Conservation (phyloP, 805 yeast species). For the Cyberlindnera xylosilytica region DNA sequence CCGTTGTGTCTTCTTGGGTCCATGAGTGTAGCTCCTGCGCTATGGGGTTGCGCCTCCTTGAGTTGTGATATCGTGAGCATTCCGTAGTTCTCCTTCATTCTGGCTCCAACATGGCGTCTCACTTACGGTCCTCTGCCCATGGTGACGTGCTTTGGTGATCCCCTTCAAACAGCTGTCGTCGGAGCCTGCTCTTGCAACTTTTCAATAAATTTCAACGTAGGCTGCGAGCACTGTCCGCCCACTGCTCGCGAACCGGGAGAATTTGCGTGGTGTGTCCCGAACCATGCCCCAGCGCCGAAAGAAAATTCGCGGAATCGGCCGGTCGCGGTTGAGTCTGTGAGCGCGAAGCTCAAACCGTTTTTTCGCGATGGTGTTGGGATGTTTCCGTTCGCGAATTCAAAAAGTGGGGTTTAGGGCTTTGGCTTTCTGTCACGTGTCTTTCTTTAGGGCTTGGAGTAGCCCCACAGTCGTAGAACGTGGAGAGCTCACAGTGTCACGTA, state of each 20-base stretch:
- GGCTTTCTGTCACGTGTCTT: neutral
- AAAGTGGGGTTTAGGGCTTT: neutral
- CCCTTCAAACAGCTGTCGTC: neutral
- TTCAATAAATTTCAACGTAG: conserved; percentile 13
- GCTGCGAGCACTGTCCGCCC: conserved; percentile 1
- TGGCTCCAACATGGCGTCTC: neutral
- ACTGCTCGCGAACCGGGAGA: conserved; percentile 4
- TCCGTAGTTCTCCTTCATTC: neutral
- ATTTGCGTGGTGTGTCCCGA: conserved; percentile 14
- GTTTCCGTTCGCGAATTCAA: neutral
- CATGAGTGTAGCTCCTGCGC: too few species aligned
- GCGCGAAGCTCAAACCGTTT: conserved; percentile 2
- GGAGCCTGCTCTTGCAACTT: conserved; percentile 6
- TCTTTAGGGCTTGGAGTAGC: neutral
- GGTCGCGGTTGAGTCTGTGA: neutral
- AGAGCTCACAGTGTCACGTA: too few species aligned
- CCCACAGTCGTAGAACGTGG: too few species aligned
- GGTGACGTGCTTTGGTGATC: conserved; percentile 19
- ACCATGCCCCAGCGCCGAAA: conserved; percentile 2
- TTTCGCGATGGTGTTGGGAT: neutral
- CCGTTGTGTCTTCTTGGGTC: neutral
- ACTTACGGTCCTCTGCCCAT: conserved; percentile 35
- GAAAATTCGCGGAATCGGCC: conserved; percentile 1
- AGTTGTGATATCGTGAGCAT: neutral
- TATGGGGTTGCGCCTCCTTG: too few species aligned